Conservation (phyloP, 2,329 filamentous ascomycete species). For the Beauveria asiatica region DNA sequence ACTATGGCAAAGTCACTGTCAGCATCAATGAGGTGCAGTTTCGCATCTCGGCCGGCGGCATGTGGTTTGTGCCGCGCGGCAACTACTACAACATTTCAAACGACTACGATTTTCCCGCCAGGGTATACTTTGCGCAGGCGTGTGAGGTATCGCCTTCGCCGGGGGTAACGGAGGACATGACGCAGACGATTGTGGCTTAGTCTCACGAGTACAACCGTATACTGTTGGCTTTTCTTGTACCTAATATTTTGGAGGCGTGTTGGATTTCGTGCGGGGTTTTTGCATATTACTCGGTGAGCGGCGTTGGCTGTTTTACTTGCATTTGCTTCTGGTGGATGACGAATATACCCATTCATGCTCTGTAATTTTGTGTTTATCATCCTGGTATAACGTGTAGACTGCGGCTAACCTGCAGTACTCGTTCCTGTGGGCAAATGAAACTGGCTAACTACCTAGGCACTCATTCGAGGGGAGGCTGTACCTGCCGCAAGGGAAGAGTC, state of each 20-base stretch:
- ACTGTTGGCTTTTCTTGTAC: not conserved
- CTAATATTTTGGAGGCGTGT: not conserved
- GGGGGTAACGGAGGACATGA: not conserved
- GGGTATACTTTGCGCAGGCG: conserved; percentile 88
- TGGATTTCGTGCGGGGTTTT: not conserved
- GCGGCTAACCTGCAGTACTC: too few species aligned
- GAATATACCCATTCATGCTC: conserved; percentile 6
- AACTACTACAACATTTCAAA: conserved; percentile 93
- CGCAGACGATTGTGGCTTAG: conserved; percentile 4
- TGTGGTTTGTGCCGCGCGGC: conserved; percentile 91
- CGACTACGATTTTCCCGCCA: conserved; percentile 60
- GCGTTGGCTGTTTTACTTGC: not conserved
- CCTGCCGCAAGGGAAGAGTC: too few species aligned
- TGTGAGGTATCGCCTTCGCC: conserved; percentile 44
- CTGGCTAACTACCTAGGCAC: too few species aligned
- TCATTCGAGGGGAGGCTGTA: too few species aligned
- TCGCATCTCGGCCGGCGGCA: conserved; percentile 75
- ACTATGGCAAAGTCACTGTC: conserved; percentile 72
- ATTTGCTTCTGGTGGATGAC: not conserved
- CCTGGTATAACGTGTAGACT: too few species aligned
- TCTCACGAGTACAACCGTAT: not conserved
- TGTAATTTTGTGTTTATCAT: not conserved
- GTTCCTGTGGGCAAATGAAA: too few species aligned
- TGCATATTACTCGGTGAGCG: conserved; percentile 4
- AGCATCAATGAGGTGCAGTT: conserved; percentile 69